Base-by-base conservation (phyloP, 164 flowering plant species). In the Chloranthus sessilifolius region DNA sequence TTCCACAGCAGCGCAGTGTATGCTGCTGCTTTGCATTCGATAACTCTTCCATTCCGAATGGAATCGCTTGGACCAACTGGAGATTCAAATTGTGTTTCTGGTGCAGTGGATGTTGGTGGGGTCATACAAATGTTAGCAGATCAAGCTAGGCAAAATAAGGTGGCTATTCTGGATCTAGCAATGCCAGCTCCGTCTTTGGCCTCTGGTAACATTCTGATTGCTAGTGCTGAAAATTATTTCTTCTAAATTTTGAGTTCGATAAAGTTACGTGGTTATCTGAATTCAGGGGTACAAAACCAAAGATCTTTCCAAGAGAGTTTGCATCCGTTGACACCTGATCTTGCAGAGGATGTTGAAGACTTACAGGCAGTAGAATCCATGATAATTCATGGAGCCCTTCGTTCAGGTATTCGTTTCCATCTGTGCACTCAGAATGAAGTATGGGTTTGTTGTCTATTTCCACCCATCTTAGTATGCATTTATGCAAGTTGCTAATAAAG, bases 1-100 rank as follows among this genome's bases (percentile, higher is more conserved):
- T 94, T 86, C 60, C 88, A 84, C 60, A 48, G 76, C 52, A 86
- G 97, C 75, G 95, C 97, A 27, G 76, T 86, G 38, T 92, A 86
- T 73, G 99, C 95, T 47, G 82, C 99, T 59, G 92, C 95, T 0
- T 55, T 92, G 31, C 89, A 88, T 58, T 81, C 99, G 33, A 52
- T 69, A n/a, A 72, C 68, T 55, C 75, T 86, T 33, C 97, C 99
- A 45, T 78, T 86, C 53, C 71, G 82, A 47, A 82, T 92, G 89
- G 74, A 68, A 57, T 56, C 52, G 20, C 69, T 37, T 42, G 79
- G 87, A 4, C 78, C 91, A 1, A 41, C 71, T 53, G 52, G 71
- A 30, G 72, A 73, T 47, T 69, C 73, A 10, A 38, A 36, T 21
- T 49, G 47, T 61, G 54, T 59, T 43, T 64, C 71, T 47, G 95